Evolutionary conservation across 2,329 filamentous ascomycete species (phyloP).

Genomic region (Botrytis hyacinthi): DNA sequence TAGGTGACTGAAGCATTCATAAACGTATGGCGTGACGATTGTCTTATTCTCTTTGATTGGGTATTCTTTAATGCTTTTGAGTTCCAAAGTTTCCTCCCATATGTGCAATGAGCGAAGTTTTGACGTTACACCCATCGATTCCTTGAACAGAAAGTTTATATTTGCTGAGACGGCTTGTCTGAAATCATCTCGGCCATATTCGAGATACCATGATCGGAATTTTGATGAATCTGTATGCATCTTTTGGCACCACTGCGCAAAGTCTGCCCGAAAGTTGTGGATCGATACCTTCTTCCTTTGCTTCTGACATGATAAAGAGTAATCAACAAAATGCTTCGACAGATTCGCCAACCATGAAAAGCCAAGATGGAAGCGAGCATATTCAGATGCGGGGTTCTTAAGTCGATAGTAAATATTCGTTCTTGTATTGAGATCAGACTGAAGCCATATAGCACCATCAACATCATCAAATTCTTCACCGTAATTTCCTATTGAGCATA

Average conservation of each 20-base stretch:
- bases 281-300: conserved; percentile 46
- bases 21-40: conserved; percentile 68
- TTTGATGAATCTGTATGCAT: conserved; percentile 44
- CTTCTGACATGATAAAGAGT: conserved; percentile 34
- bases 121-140: conserved; percentile 50
- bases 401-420: conserved; percentile 64
- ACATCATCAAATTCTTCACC: conserved; percentile 50
- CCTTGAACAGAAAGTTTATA: conserved; percentile 62
- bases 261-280: conserved; percentile 55
- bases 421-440: conserved; percentile 48
- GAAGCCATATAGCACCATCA: conserved; percentile 60
- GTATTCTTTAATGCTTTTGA: conserved; percentile 37
- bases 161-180: conserved; percentile 59
- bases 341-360: conserved; percentile 73
- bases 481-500: conserved; percentile 67
- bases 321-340: conserved; percentile 71
- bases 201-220: conserved; percentile 55
- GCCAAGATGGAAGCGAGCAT: conserved; percentile 57
- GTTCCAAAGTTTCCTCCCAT: conserved; percentile 40
- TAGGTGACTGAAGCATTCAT: conserved; percentile 62
- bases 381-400: conserved; percentile 54
- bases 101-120: conserved; percentile 36
- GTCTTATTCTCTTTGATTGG: conserved; percentile 46
- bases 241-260: conserved; percentile 54
- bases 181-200: conserved; percentile 59